Evolutionary conservation across 139 green algal species (phyloP), one percentile per base, ranked within the genome.

Genomic region (Zygnema circumcarinatum): DNA sequence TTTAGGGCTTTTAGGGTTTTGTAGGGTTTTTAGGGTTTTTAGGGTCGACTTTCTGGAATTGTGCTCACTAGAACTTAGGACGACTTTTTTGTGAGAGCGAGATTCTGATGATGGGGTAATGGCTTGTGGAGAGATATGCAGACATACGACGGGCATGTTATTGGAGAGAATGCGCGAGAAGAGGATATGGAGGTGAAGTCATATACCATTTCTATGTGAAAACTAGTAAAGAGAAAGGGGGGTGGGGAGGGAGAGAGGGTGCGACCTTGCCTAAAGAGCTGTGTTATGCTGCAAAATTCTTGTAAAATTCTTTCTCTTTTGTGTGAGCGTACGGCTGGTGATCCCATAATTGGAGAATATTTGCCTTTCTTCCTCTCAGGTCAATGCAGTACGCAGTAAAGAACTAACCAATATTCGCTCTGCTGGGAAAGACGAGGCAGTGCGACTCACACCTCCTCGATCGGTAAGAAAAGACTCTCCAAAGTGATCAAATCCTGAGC

Each of bases 301-400:
- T 20, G 69, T 16, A 7, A 78, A 16, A 20, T 20, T 11, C 7
- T 20, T 20, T 11, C 40, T 7, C 40, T 78, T 33, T 78, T 78
- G 11, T 78, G 33, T 78, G 7, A 7, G 7, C 40, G 7, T 20
- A 33, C 40, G 33, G 39, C 69, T 78, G 7, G 39, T 78, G 7
- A 16, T 78, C 11, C 16, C 7, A 52, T 78, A 33, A 52, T 68
- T 16, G 32, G 2, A 2, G 52, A 42, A 67, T 20, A 31, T 56
- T 68, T n/a, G n/a, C n/a, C n/a, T n/a, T n/a, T n/a, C n/a, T n/a
- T n/a, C n/a, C n/a, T n/a, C 97, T 72, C 93, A 97, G 67, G 87
- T 96, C 0, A 98, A 98, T 92, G 93, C 94, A 0, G 90, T 94
- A 1, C 91, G 93, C 0, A 95, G 94, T 79, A 98, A 98, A 94